Base-by-base conservation (phyloP, 2,329 filamentous ascomycete genomes). In the Alternaria atra region DNA sequence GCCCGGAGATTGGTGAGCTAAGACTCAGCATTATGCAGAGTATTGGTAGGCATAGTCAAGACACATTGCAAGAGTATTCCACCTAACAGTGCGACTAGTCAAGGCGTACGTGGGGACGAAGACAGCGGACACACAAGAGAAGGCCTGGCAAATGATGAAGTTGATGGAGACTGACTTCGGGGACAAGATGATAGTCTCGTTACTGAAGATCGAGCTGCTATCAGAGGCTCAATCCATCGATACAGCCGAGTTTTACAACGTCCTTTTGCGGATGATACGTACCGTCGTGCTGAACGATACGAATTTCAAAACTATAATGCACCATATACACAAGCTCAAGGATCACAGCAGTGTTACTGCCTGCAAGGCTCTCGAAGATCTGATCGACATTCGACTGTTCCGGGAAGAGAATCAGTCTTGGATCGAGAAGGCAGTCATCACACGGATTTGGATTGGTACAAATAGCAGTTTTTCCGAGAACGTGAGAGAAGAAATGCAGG, bases 121-220 rank as follows among this genome's bases (percentile, higher is more conserved):
- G 5, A 82, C 80, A 0, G 47, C 76, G 0, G 82, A 86, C 0
- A 77, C 80, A 1, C 71, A 83, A 1, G 75, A 82, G 2, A 85
- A 85, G 65, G 88, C 90, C 0, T 80, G 82, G 44, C 81, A 85
- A 8, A 77, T 91, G 39, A 76, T 92, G n/a, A 77, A 81, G 15
- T 79, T 84, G n/a, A 79, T 95, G 29, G 87, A 90, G 66, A 80
- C 83, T n/a, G 86, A 89, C 60, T 80, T 90, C 34, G 87, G 87
- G 2, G 84, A 90, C 62, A 89, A 88, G 61, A 83, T 91, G 25
- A 79, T 90, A 0, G 86, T 94, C 2, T 78, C 88, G 5, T 80
- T 94, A 6, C 81, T 95, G 61, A 88, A 86, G 59, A 82, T 96
- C 2, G 89, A 93, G 65, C 70, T 92, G 10, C 79, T 93, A 1